Conservation (phyloP, 208 protist genomes). For the Acanthamoeba triangularis region DNA sequence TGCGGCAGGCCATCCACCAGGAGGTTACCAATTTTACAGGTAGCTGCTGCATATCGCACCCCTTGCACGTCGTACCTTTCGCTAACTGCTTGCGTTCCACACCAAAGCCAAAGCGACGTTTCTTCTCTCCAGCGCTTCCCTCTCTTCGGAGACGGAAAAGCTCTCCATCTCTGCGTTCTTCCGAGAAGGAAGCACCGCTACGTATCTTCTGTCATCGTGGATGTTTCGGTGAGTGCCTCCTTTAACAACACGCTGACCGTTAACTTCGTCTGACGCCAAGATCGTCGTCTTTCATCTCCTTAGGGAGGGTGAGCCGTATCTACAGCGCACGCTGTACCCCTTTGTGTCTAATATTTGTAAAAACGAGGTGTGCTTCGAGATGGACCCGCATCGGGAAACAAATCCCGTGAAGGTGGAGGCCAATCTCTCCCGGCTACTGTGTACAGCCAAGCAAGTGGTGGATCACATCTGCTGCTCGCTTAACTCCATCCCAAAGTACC, state of each 20-base stretch:
- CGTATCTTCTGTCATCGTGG: not conserved
- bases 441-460: conserved; percentile 56
- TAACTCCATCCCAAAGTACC: conserved; percentile 22
- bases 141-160: conserved; percentile 42
- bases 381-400: conserved; percentile 29
- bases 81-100: not conserved
- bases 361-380: conserved; percentile 41
- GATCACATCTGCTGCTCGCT: conserved; percentile 61
- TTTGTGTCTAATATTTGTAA: conserved; percentile 60
- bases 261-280: not conserved
- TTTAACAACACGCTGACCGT: not conserved
- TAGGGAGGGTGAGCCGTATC: conserved; percentile 46
- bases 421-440: conserved; percentile 12
- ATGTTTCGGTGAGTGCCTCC: not conserved
- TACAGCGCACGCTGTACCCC: conserved; percentile 51
- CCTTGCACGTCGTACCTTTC: not conserved
- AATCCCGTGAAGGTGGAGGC: conserved; percentile 24
- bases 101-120: conserved; percentile 13
- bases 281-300: not conserved
- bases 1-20: conserved; percentile 15
- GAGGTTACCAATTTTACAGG: conserved; percentile 50
- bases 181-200: conserved; percentile 43
- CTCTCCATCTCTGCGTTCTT: conserved; percentile 46
- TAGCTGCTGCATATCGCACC: not conserved
- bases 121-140: not conserved